These are phyloP conservation scores for Aeschynomene evenia DNA, from an alignment of 306 rosid genomes.

Conservation along the genomic window DNA sequence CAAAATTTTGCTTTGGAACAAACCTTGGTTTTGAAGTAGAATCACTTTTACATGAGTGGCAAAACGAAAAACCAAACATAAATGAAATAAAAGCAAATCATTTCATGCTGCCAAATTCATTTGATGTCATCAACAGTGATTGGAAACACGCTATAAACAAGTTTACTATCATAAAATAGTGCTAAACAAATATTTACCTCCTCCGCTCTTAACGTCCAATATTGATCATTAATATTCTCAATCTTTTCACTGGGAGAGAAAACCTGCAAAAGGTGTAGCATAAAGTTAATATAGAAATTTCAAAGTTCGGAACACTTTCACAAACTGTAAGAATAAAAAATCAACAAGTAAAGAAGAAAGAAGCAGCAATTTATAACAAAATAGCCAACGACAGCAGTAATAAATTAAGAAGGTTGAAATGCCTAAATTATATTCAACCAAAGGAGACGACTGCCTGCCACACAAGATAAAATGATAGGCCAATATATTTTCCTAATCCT, in stretches of 20 bases:
- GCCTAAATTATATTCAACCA: background rate
- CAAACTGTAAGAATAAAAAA: background rate
- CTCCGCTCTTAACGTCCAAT: conserved; percentile 82
- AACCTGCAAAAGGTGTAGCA: conserved; percentile 44
- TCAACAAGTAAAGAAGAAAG: background rate
- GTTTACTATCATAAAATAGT: background rate
- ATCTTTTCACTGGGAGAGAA: conserved; percentile 65
- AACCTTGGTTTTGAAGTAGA: too few species aligned
- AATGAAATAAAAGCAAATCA: too few species aligned
- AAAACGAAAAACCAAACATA: background rate
- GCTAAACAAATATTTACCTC: conserved; percentile 46
- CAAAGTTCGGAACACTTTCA: background rate
- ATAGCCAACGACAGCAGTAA: background rate
- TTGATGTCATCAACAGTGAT: background rate
- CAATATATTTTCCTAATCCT: conserved; percentile 1
- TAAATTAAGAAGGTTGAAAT: background rate
- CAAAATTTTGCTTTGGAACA: too few species aligned
- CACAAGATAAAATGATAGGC: background rate
- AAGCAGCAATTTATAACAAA: background rate
- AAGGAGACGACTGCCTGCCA: background rate
- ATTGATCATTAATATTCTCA: conserved; percentile 79
- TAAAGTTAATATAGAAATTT: background rate
- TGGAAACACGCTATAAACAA: background rate
- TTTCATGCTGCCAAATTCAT: too few species aligned
- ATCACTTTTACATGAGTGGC: too few species aligned